These are phyloP conservation scores for Sclerotinia glacialis DNA, from an alignment of 2,329 filamentous ascomycete species.

Conservation along the genomic window DNA sequence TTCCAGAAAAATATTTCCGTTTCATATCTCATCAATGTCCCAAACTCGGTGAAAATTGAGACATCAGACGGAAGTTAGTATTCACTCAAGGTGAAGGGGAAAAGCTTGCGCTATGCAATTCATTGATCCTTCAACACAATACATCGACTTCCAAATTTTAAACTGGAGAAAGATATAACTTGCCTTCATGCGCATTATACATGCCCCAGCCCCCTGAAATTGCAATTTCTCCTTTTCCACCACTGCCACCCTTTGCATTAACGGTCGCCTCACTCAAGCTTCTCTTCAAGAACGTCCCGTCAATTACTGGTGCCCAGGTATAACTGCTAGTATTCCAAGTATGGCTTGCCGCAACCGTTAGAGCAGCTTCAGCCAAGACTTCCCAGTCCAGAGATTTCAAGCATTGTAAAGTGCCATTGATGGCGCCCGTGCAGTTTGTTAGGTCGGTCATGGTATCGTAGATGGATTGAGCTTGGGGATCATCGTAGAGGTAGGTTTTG, in stretches of 20 bases:
- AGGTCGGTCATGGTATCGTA: constrained; percentile 47
- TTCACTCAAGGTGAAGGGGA: rapidly evolving
- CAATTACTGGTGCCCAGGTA: constrained; percentile 60
- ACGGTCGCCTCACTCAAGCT: constrained; percentile 46
- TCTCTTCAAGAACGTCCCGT: constrained; percentile 50
- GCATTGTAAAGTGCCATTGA: constrained; percentile 48
- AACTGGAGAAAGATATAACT: not conserved
- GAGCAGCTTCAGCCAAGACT: constrained; percentile 50
- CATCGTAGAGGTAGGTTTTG: constrained; percentile 51
- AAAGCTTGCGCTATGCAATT: not conserved
- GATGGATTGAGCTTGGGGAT: constrained; percentile 44
- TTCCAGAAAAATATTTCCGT: not conserved
- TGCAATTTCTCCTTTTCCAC: constrained; percentile 42
- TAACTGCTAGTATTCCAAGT: constrained; percentile 56
- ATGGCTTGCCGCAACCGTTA: constrained; percentile 48
- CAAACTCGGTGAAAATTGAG: not conserved
- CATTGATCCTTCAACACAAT: not conserved
- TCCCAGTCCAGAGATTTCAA: constrained; percentile 55
- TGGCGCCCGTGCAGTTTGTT: constrained; percentile 44
- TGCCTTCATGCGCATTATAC: constrained; percentile 58
- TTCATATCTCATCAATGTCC: not conserved
- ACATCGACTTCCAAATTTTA: not conserved
- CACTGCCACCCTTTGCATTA: not conserved
- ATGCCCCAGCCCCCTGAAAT: constrained; percentile 50
- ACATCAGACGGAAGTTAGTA: not conserved